Evolutionary conservation across 768 basidiomycete genomes (phyloP), one percentile per base, ranked within the genome.

Genomic region (Lactarius sanguifluus): DNA sequence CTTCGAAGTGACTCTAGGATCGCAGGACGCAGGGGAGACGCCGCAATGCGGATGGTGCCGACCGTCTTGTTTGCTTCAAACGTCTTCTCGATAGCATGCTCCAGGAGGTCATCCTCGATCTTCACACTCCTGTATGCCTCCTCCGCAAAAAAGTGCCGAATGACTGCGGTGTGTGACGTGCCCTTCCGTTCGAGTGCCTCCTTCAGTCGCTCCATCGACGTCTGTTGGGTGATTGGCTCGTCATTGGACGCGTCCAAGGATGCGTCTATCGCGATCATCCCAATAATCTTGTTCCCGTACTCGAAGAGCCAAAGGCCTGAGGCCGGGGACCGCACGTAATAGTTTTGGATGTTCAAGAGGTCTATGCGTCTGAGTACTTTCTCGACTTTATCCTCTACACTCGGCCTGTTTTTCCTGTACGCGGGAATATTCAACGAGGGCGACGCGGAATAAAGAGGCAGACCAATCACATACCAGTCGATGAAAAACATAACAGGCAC

Each of bases 71-170:
- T 75, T 10, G 76, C 71, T 15, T 78, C 73, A 73, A 93, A 91
- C n/a, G 85, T 83, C 62, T 82, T 80, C 38, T 78, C 74, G 30
- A 86, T 73, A 0, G 87, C 89, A 72, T 85, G 80, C n/a, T 78
- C 72, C 9, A 93, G 77, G 34, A 93, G 73, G 72, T 92, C 91
- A 20, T 84, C 77, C 72, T 92, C 89, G 52, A 90, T 79, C 15
- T 79, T 79, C 28, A 83, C 76, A 9, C 70, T 70, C 59, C 89
- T 83, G 71, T 85, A 92, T 18, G 77, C 78, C 69, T 87, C 87
- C 47, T 90, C 87, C 30, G 90, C 83, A 70, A 84, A 87, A 75
- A 92, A 87, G 73, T 93, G 91, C 36, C 90, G 86, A 70, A 93
- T 86, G 20, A 80, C 77, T 13, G 87, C 91, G n/a, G 80, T 79